Percentiles rank a stretch among this genome's conserved stretches.
Conservation (phyloP, 1,139 yeast genomes). For the Geotrichum carabidarum region DNA sequence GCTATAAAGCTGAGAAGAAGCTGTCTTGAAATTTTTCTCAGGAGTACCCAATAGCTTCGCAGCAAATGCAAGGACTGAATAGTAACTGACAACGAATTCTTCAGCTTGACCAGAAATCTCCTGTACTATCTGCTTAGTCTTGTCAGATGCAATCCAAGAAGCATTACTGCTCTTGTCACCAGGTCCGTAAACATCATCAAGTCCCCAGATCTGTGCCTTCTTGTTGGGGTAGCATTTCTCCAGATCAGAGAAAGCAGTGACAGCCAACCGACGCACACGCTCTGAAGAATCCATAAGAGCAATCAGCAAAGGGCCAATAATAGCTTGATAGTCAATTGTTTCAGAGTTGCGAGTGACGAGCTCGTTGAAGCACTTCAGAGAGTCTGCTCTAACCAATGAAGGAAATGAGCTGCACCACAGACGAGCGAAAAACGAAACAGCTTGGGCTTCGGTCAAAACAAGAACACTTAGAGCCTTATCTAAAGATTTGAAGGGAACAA, state of each 20-base stretch:
- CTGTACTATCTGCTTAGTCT: constrained; percentile 48
- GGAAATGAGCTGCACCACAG: constrained; percentile 33
- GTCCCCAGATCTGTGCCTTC: constrained; percentile 39
- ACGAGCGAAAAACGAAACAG: constrained; percentile 34
- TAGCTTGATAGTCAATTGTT: constrained; percentile 34
- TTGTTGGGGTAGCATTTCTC: constrained; percentile 40
- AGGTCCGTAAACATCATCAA: constrained; percentile 45
- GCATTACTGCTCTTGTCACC: constrained; percentile 46
- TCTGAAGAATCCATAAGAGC: constrained; percentile 33
- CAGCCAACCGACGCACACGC: constrained; percentile 42
- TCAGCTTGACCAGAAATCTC: constrained; percentile 39
- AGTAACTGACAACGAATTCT: constrained; percentile 46
- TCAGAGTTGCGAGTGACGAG: constrained; percentile 20
- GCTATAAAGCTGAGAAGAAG: constrained; percentile 35
- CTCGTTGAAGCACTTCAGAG: constrained; percentile 28
- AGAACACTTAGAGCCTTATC: constrained; percentile 3
- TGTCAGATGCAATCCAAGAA: constrained; percentile 55
- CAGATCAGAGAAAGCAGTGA: constrained; percentile 36
- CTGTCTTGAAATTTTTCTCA: constrained; percentile 14
- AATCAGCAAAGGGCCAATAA: constrained; percentile 33
- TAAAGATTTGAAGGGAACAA: constrained; percentile 25
- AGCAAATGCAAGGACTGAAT: constrained; percentile 41
- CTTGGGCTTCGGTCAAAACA: constrained; percentile 15
- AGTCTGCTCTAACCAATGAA: constrained; percentile 31
- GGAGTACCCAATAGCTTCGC: constrained; percentile 26